These are phyloP conservation scores for Allodekkera sacchari DNA, from an alignment of 805 yeast species.

Conservation along the genomic window DNA sequence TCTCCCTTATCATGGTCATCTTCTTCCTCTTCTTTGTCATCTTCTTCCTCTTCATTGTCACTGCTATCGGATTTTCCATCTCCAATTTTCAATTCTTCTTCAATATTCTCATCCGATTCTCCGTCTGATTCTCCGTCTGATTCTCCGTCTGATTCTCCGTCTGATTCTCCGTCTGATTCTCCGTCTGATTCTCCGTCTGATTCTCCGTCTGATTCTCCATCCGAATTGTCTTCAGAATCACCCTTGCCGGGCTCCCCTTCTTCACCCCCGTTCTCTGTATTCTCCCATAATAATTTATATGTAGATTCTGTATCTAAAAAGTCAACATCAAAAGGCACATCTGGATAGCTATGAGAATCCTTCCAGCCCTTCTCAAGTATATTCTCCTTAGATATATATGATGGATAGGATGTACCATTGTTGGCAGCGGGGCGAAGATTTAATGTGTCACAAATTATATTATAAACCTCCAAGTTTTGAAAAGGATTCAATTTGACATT, in stretches of 20 bases:
- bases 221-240: conserved; percentile 1
- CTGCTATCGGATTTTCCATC: not conserved
- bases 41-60: conserved; percentile 1
- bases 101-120: conserved; percentile 2
- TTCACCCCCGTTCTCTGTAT: too few relatives aligned
- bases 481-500: conserved; percentile 48
- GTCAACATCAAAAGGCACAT: conserved; percentile 35
- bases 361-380: conserved; percentile 36
- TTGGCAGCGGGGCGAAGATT: conserved; percentile 44
- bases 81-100: conserved; percentile 1
- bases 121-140: not conserved
- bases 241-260: conserved; percentile 5
- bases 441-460: conserved; percentile 62
- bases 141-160: conserved; percentile 7
- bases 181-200: conserved; percentile 7
- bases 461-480: conserved; percentile 63
- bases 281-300: conserved; percentile 37
- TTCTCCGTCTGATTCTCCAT: not conserved
- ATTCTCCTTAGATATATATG: conserved; percentile 20
- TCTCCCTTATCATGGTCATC: conserved; percentile 3
- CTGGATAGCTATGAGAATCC: conserved; percentile 41
- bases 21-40: conserved; percentile 7
- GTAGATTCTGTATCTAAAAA: conserved; percentile 39
- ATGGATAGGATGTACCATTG: conserved; percentile 40
- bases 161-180: conserved; percentile 1